Percentiles rank a stretch among this genome's conserved stretches.
Evolutionary conservation across 2,329 filamentous ascomycete species (phyloP).

Genomic region (Apiospora rasikravindrae): DNA sequence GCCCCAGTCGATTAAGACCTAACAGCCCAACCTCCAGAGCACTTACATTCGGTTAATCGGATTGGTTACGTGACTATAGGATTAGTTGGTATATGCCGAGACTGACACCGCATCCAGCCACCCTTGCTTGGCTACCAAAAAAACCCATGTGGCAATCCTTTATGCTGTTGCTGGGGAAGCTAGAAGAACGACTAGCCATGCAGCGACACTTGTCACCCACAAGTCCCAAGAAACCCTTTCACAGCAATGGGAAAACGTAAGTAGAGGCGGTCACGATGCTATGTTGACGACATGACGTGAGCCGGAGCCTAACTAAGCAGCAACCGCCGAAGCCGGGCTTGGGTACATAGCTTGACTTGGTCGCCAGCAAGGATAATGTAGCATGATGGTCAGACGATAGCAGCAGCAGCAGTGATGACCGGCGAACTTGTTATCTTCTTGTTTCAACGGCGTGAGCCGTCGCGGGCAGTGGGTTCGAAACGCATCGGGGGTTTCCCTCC

Average conservation of each 20-base stretch:
- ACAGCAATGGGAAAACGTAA: neutral
- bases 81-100: neutral
- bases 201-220: constrained; percentile 8
- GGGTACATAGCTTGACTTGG: neutral
- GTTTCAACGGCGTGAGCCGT: constrained; percentile 2
- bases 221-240: neutral
- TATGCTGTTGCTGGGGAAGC: constrained; percentile 1
- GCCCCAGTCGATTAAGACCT: neutral
- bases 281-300: constrained; percentile 7
- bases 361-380: neutral
- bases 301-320: neutral
- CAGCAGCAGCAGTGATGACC: neutral
- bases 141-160: constrained; percentile 1
- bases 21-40: neutral
- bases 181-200: constrained; percentile 12
- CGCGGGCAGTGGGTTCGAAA: neutral
- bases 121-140: neutral
- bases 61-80: neutral
- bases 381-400: constrained; percentile 1
- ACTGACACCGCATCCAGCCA: constrained; percentile 4
- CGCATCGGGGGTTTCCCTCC: neutral
- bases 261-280: neutral
- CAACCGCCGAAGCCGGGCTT: neutral
- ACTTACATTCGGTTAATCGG: neutral
- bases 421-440: neutral